Evolutionary conservation across 169 alveolate species (phyloP).

Genomic region (Cryptosporidium meleagridis): DNA sequence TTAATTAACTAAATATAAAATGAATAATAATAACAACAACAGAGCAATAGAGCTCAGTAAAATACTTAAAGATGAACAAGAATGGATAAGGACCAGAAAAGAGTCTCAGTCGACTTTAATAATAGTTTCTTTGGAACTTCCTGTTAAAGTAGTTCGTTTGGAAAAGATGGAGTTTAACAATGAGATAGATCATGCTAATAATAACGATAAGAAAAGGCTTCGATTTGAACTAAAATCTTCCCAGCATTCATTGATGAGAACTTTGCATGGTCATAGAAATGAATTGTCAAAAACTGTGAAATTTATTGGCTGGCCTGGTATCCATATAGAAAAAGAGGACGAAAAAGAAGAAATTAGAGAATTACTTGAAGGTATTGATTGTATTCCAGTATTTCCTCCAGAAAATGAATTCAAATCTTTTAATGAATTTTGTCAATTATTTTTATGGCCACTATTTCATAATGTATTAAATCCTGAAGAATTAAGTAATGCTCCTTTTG

Average conservation of each 20-base stretch:
- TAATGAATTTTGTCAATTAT: constrained; percentile 76
- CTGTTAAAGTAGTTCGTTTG: constrained; percentile 50
- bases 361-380: constrained; percentile 68
- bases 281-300: constrained; percentile 45
- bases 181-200: background rate
- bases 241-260: constrained; percentile 46
- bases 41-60: constrained; percentile 26
- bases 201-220: background rate
- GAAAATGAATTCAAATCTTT: constrained; percentile 67
- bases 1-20: background rate
- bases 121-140: constrained; percentile 68
- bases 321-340: constrained; percentile 70
- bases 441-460: constrained; percentile 81
- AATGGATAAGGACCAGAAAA: constrained; percentile 36
- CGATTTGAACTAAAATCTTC: constrained; percentile 25
- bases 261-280: constrained; percentile 39
- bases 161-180: background rate
- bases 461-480: constrained; percentile 81
- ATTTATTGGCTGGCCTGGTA: constrained; percentile 78
- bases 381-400: constrained; percentile 78
- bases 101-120: constrained; percentile 45
- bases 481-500: constrained; percentile 79
- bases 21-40: background rate
- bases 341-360: constrained; percentile 76
- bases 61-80: constrained; percentile 22